Evolutionary conservation across 805 yeast genomes (phyloP), one percentile per base, ranked within the genome.

Genomic region (Saccharomycopsis sp.): DNA sequence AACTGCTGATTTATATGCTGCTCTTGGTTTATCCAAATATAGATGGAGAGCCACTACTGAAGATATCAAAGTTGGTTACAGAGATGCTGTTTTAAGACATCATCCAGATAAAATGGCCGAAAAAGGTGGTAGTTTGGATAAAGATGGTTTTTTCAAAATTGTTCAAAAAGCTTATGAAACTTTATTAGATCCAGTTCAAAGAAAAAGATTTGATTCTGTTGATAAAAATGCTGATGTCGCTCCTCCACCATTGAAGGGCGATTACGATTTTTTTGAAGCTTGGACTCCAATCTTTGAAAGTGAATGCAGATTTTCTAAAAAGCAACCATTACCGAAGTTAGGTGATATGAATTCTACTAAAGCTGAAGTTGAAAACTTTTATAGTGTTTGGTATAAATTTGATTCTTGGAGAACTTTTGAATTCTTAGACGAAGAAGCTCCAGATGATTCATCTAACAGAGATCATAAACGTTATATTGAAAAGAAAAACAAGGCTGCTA

Each of bases 391-490:
- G 82, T 79, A 79, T 63, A 79, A 81, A 62, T 84, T 88, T 51
- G 96, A 92, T 66, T 89, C 97, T 17, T 92, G 98, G 98, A 84
- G 95, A 72, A 72, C 95, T 36, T 92, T 92, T 60, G 98, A 92
- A 69, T 92, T 88, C 69, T 75, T 87, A 62, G 98, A 92, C 60
- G 98, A 92, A 71, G 98, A 92, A 60, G 96, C 88, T 57, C 98
- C 98, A 53, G 98, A 92, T 69, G 98, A 92, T 66, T 84, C 96
- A 43, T 83, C 95, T 47, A 92, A 92, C 79, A 87, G 98, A 74
- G 98, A 92, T 63, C 95, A 92, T 76, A 92, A 92, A 72, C 94
- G 98, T 69, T 84, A 86, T 72, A 80, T 88, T 53, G 98, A 92
- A 70, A 86, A 89, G 72, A 92, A 92, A 74, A 92, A 92, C 72